phyloP scores from a whole-genome alignment of 2,329 filamentous ascomycete species.

The Botrytis tulipae region DNA sequence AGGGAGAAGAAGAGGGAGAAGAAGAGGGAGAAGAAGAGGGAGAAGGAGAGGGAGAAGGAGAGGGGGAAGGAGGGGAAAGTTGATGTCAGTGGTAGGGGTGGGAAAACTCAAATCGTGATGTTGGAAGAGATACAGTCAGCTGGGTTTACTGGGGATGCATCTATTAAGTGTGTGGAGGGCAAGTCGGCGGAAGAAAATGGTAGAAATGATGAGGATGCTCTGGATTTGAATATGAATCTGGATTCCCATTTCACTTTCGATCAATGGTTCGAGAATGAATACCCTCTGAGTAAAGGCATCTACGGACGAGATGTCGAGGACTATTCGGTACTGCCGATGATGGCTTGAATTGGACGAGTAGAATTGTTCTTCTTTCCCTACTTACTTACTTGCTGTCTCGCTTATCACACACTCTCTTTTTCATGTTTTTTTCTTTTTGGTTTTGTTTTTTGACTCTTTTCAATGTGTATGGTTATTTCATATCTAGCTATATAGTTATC shows the following conservation, averaged over 20 bases:
- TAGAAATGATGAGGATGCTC: not conserved
- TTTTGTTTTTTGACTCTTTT: not conserved
- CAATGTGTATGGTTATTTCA: not conserved
- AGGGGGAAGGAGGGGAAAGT: no score
- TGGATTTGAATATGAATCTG: not conserved
- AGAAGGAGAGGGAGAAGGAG: no score
- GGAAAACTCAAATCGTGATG: not conserved
- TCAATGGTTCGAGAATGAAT: not conserved
- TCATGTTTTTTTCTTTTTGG: no score
- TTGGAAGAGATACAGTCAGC: not conserved
- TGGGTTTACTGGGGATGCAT: not conserved
- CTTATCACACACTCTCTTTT: not conserved
- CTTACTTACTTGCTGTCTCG: not conserved
- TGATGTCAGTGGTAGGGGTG: no score
- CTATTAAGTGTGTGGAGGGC: not conserved
- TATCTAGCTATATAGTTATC: no score
- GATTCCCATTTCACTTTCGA: not conserved
- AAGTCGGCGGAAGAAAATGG: not conserved
- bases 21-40: no score
- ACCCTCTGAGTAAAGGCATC: not conserved
- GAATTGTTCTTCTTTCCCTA: not conserved
- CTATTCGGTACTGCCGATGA: not conserved
- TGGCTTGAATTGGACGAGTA: not conserved
- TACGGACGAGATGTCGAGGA: not conserved
- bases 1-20: no score